Evolutionary conservation across 2,329 filamentous ascomycete genomes (phyloP), one percentile per base, ranked within the genome.

Genomic region (Hypoxylon sp.): DNA sequence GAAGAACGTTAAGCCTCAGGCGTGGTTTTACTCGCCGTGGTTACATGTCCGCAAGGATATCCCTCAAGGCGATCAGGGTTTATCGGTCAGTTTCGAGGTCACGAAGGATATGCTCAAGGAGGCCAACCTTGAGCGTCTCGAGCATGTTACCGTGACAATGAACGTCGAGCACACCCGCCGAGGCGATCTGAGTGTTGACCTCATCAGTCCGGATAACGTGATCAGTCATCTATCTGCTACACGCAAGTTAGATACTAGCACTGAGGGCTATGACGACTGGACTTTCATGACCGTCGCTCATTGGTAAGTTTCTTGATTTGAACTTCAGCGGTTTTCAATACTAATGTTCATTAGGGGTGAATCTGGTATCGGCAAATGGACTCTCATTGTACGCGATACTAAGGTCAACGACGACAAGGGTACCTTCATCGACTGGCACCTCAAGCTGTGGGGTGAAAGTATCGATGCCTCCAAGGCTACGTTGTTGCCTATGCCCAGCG

Each of bases 281-380:
- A 98, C 95, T 0, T 99, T 99, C 76, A 99, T 99, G 96, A 97
- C 91, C 68, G 96, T 99, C 39, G 94, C 91, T 70, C 96, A 99
- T 79, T 99, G 94, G 92, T 94, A 86, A 81, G 90, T 81, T 56
- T 55, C 5, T 42, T 17, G 10, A 2, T 56, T 64, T 22, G n/a
- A 35, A 11, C 9, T 39, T 26, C 9, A 14, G 5, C 46, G 4
- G 1, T 35, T 17, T 48, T 51, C 8, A 48, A 37, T 60, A 57
- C 79, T 84, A 77, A 84, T 73, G 57, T 9, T 22, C 24, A 9
- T 37, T 59, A 94, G 92, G 94, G 96, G 96, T 53, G 96, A 99
- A 81, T 86, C 87, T 47, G 94, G 94, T 65, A 80, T 94, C 63
- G 96, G 96, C 57, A 94, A 88, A 22, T 99, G 96, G 96, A 97